Conservation (phyloP, 495 filamentous ascomycete species). For the Corynascus novoguineensis region DNA sequence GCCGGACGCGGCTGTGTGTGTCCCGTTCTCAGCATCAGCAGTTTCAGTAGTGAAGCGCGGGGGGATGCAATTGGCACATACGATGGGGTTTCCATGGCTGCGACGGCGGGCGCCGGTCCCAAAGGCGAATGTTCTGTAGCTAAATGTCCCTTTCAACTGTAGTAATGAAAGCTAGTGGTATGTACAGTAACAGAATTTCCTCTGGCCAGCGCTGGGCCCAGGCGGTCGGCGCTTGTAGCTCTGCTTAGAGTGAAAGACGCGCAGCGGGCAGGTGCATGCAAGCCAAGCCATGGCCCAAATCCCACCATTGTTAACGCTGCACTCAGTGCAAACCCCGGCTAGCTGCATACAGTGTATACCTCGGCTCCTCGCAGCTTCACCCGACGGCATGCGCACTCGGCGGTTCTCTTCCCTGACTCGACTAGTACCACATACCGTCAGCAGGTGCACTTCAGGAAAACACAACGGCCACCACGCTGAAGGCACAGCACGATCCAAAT, state of each 20-base stretch:
- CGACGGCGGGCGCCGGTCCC: not conserved
- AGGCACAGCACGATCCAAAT: not conserved
- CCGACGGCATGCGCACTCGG: not conserved
- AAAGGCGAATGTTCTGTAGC: not conserved
- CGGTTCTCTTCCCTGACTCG: not conserved
- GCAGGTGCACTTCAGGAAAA: too few species aligned
- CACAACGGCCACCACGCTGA: slow-evolving; percentile 5
- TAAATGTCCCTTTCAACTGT: too few species aligned
- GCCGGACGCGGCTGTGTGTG: slow-evolving; percentile 16
- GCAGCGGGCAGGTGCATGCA: not conserved
- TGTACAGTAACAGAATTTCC: too few species aligned
- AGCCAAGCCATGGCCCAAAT: not conserved
- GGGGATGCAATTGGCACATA: slow-evolving; percentile 8
- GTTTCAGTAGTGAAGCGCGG: not conserved
- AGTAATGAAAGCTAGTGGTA: too few species aligned
- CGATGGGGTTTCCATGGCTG: slow-evolving; percentile 19
- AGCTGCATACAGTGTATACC: slow-evolving; percentile 9
- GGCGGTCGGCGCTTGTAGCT: too few species aligned
- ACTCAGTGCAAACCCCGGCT: slow-evolving; percentile 2
- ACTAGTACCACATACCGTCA: not conserved
- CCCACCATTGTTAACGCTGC: not conserved
- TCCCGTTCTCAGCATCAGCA: not conserved
- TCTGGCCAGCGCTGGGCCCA: too few species aligned
- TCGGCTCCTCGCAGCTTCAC: slow-evolving; percentile 5
- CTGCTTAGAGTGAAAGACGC: not conserved